A percentile compares a stretch with the other conserved stretches of the same genome.
Conservation (phyloP, 345 rosid species). For the Pugionium cornutum region DNA sequence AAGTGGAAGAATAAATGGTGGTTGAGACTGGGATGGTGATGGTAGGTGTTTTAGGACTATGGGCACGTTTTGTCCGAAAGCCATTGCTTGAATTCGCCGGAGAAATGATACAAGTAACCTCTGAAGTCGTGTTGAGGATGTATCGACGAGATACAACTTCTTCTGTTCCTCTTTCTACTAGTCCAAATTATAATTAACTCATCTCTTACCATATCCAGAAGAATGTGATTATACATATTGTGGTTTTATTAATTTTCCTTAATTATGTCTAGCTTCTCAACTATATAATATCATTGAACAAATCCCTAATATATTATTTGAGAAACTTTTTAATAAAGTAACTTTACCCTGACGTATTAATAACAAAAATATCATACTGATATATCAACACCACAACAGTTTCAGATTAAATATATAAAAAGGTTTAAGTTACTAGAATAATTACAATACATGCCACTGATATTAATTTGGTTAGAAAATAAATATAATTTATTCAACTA, state of each 20-base stretch:
- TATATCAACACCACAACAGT: too few relatives aligned
- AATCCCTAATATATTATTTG: too few relatives aligned
- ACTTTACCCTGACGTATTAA: too few relatives aligned
- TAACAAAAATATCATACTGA: too few relatives aligned
- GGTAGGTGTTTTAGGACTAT: constrained; percentile 35
- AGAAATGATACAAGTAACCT: constrained; percentile 22
- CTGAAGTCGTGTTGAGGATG: constrained; percentile 24
- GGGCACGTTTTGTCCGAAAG: constrained; percentile 29
- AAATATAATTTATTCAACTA: too few relatives aligned
- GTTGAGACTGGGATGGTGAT: constrained; percentile 35
- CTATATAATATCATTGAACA: neutral
- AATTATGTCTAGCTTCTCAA: constrained; percentile 1
- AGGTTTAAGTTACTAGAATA: too few relatives aligned
- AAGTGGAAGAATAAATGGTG: constrained; percentile 18
- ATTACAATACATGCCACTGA: too few relatives aligned
- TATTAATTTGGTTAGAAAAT: too few relatives aligned
- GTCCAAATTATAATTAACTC: neutral
- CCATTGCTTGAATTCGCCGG: constrained; percentile 35
- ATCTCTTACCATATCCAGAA: neutral
- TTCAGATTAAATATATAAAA: too few relatives aligned
- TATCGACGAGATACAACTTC: constrained; percentile 12
- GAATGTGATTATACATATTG: constrained; percentile 20
- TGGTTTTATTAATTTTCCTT: neutral
- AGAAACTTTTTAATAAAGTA: too few relatives aligned
- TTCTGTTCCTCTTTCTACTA: constrained; percentile 13